Base-by-base conservation (phyloP, 129 eudicot genomes). In the Centrapalus pauciflorus region DNA sequence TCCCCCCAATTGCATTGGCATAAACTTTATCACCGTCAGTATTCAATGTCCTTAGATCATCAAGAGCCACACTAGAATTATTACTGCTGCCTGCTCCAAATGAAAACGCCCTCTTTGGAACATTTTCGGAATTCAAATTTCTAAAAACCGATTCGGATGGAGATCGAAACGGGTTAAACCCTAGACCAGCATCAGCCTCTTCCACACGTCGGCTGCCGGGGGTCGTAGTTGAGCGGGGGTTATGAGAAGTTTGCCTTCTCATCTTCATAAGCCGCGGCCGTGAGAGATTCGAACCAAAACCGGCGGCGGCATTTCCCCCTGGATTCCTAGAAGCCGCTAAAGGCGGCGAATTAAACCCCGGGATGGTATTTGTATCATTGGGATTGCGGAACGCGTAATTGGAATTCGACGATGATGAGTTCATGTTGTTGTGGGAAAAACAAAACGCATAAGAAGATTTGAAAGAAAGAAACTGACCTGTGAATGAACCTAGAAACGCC, bases 261-360 rank as follows among this genome's bases (percentile, higher is more conserved):
- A 68, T 63, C 77, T 85, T 88, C 51, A 66, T 67, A 29, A 85
- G 38, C 50, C 90, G 80, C 0, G 90, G 83, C 69, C 85, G 81
- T 4, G 87, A 68, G 24, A 64, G 72, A 64, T 55, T 73, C 2
- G 72, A 65, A 30, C 71, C 66, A 21, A 14, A 33, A 48, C 50
- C 73, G 11, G 46, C 69, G 7, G 24, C 69, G 14, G 29, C 51
- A 4, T 64, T 51, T 57, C 74, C 81, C 54, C 46, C 49, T 1
- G 75, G 57, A 7, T 52, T 23, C 61, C 50, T 29, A 38, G 73
- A 43, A 19, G 71, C 79, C 70, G 72, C 49, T 33, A 70, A 49
- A 16, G 80, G 58, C 34, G 82, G 76, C 9, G 95, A 68, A 50
- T 62, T 74, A 57, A 82, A 84, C 66, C 82, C 85, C 66, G 41